phyloP scores from a whole-genome alignment of 2,329 filamentous ascomycete genomes.

The Neopestalotiopsis clavispora region DNA sequence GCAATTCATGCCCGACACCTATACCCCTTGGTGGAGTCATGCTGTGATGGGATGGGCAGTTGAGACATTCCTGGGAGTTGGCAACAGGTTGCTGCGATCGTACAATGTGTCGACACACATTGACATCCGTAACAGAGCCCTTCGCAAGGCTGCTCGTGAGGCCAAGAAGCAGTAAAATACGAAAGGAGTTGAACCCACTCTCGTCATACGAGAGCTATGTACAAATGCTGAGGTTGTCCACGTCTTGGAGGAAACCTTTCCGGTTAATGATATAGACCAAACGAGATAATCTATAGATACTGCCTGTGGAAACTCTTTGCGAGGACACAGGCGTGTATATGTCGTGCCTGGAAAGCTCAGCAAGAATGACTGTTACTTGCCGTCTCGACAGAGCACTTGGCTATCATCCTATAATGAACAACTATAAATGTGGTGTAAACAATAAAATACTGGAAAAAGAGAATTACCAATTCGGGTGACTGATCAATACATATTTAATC shows the following conservation, averaged over 20 bases:
- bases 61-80: constrained; percentile 60
- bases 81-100: constrained; percentile 50
- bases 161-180: constrained; percentile 66
- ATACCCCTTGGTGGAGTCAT: constrained; percentile 93
- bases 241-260: neutral
- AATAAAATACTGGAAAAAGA: too few species aligned
- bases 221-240: neutral
- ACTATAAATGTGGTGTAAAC: too few species aligned
- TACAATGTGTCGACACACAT: constrained; percentile 74
- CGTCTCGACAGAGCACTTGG: too few species aligned
- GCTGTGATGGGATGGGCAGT: constrained; percentile 86
- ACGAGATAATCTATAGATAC: too few species aligned
- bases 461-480: too few species aligned
- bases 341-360: too few species aligned
- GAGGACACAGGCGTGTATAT: too few species aligned
- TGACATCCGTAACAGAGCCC: constrained; percentile 79
- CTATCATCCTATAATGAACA: too few species aligned
- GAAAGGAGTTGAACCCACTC: neutral
- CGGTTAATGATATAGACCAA: too few species aligned
- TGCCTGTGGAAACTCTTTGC: too few species aligned
- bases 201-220: neutral
- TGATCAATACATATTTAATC: too few species aligned
- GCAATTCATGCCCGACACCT: constrained; percentile 80
- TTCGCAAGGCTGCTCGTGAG: constrained; percentile 84
- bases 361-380: too few species aligned